phyloP scores from a whole-genome alignment of 148 eudicot species.

The Arctostaphylos glauca region DNA sequence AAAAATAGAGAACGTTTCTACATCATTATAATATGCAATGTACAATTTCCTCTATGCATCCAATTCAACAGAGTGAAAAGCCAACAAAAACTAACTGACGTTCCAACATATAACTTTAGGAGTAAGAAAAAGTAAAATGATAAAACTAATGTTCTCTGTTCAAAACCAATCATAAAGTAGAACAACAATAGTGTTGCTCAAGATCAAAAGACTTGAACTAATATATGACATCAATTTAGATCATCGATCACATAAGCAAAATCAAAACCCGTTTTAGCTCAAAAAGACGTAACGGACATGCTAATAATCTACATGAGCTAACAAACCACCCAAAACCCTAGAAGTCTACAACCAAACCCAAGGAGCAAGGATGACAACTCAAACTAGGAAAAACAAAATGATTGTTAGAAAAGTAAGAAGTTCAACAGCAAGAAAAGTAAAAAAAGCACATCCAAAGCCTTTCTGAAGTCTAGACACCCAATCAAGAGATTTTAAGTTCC shows the following conservation, averaged over 20 bases:
- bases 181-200: background rate
- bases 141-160: background rate
- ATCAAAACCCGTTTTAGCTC: background rate
- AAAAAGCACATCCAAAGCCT: too few species aligned
- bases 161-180: background rate
- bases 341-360: background rate
- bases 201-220: too few species aligned
- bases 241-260: background rate
- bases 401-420: too few species aligned
- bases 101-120: background rate
- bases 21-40: background rate
- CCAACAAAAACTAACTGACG: background rate
- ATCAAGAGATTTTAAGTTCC: background rate
- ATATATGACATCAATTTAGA: background rate
- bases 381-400: background rate
- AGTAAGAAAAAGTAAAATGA: background rate
- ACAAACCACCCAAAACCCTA: slow-evolving; percentile 1
- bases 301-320: background rate
- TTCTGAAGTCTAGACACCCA: too few species aligned
- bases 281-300: background rate
- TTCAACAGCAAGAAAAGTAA: background rate
- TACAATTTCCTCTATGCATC: background rate
- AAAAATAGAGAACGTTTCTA: background rate
- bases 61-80: background rate
- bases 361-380: background rate